Evolutionary conservation across 768 basidiomycete species (phyloP).

Genomic region (Candolleomyces efflorescens): DNA sequence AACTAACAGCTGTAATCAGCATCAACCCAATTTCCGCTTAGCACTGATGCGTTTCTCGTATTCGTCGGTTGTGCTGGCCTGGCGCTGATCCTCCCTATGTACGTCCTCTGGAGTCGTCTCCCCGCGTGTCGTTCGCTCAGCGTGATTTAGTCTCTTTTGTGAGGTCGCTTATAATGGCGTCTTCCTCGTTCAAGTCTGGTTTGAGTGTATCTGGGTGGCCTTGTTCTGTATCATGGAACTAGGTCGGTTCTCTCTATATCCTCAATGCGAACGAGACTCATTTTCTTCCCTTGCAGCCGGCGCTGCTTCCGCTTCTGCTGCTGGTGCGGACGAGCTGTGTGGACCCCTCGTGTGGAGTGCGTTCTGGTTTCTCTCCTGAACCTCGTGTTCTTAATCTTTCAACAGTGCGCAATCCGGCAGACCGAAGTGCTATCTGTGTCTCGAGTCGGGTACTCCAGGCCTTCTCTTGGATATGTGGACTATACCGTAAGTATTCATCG

Average conservation of each 20-base stretch:
- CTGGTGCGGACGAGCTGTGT: neutral
- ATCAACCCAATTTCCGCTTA: constrained; percentile 28
- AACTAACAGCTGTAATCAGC: neutral
- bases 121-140: neutral
- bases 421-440: constrained; percentile 32
- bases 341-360: neutral
- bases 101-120: constrained; percentile 17
- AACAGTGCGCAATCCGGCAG: neutral
- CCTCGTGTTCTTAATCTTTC: neutral
- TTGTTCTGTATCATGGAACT: constrained; percentile 57
- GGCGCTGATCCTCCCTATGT: constrained; percentile 56
- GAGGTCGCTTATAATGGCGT: constrained; percentile 51
- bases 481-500: constrained; percentile 20
- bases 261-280: neutral
- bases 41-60: constrained; percentile 56
- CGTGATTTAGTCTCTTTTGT: constrained; percentile 44
- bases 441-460: constrained; percentile 54
- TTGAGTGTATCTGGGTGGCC: constrained; percentile 61
- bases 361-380: neutral
- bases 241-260: constrained; percentile 34
- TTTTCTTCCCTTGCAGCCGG: constrained; percentile 11
- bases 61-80: constrained; percentile 59
- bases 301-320: constrained; percentile 11
- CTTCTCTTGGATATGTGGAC: constrained; percentile 52
- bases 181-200: constrained; percentile 62